A percentile compares a stretch with the other conserved stretches of the same genome.
Conservation (phyloP, 176 grass and related monocot genomes). For the Oryza nivara region DNA sequence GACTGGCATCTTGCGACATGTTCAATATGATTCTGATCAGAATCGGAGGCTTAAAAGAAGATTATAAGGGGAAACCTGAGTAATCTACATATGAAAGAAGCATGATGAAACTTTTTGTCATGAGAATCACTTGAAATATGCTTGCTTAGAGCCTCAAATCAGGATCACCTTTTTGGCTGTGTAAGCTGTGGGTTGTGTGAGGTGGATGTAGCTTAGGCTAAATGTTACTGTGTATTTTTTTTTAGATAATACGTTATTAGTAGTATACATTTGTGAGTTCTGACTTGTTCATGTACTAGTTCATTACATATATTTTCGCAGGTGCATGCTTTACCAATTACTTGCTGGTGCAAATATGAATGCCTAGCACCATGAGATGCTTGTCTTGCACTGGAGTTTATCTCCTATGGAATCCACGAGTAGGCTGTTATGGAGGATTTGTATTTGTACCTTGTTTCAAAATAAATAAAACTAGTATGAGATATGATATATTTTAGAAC, state of each 20-base stretch:
- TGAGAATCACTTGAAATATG: neutral
- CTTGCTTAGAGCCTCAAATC: neutral
- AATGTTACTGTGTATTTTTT: no score
- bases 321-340: neutral
- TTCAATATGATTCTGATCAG: neutral
- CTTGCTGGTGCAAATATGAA: neutral
- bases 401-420: neutral
- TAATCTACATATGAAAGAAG: neutral
- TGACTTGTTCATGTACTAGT: no score
- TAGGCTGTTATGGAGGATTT: neutral
- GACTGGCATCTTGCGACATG: neutral
- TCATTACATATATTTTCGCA: neutral
- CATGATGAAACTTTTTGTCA: neutral
- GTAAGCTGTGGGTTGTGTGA: neutral
- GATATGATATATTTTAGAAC: no score
- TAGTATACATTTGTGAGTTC: no score
- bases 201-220: no score
- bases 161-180: neutral
- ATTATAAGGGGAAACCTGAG: neutral
- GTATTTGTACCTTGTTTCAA: neutral
- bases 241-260: no score
- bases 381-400: neutral
- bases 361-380: neutral
- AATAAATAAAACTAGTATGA: no score
- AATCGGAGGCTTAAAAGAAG: neutral